Conservation (phyloP, 306 rosid genomes). For the Ceratonia siliqua region DNA sequence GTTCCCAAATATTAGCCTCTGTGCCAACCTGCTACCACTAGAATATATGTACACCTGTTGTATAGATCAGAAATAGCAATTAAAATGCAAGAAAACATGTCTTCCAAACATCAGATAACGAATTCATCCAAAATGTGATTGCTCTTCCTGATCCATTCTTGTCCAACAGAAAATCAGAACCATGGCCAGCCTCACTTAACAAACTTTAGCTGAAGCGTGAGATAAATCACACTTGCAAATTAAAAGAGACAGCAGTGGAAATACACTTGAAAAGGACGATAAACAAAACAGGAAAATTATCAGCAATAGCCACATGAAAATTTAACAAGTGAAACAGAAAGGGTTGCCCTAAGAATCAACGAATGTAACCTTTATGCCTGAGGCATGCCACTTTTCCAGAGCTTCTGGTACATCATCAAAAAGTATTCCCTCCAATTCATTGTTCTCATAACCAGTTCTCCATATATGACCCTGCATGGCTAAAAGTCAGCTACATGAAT, state of each 20-base stretch:
- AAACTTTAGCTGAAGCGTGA: not conserved
- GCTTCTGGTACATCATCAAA: slow-evolving; percentile 93
- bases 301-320: slow-evolving; percentile 4
- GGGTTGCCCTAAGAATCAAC: slow-evolving; percentile 10
- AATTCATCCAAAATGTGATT: slow-evolving; percentile 15
- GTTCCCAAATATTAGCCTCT: slow-evolving; percentile 87
- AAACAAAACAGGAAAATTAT: slow-evolving; percentile 16
- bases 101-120: slow-evolving; percentile 24
- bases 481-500: slow-evolving; percentile 25
- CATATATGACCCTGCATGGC: slow-evolving; percentile 80
- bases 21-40: slow-evolving; percentile 96
- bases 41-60: slow-evolving; percentile 91
- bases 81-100: slow-evolving; percentile 17
- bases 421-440: slow-evolving; percentile 79
- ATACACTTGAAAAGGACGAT: not conserved
- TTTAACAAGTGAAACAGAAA: slow-evolving; percentile 18
- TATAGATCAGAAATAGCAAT: slow-evolving; percentile 33
- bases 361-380: slow-evolving; percentile 71
- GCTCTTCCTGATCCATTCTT: slow-evolving; percentile 10
- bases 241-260: slow-evolving; percentile 2
- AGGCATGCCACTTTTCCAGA: slow-evolving; percentile 82
- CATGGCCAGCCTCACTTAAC: slow-evolving; percentile 35
- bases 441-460: slow-evolving; percentile 72
- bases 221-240: not conserved
- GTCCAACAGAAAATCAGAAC: slow-evolving; percentile 40